Evolutionary conservation across 306 rosid genomes (phyloP).

Genomic region (Medicago truncatula): DNA sequence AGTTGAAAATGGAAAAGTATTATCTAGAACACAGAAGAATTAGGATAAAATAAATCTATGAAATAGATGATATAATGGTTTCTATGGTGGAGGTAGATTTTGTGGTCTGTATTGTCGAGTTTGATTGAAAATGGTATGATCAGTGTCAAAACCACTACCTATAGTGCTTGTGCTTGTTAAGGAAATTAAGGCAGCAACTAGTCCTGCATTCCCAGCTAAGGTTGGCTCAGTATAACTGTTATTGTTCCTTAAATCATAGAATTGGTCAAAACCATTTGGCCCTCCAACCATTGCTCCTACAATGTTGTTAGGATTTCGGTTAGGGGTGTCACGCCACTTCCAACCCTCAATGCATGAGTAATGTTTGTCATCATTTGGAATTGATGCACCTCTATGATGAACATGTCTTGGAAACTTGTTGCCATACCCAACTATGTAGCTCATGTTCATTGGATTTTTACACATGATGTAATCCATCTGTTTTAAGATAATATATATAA

Average conservation of each 20-base stretch:
- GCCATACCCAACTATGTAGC: constrained; percentile 71
- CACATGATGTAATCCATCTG: constrained; percentile 74
- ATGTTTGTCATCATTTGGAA: constrained; percentile 50
- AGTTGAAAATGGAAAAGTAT: neutral
- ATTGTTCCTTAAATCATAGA: constrained; percentile 50
- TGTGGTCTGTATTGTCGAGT: constrained; percentile 64
- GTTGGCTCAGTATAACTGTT: constrained; percentile 61
- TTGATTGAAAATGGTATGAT: constrained; percentile 61
- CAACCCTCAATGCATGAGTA: constrained; percentile 62
- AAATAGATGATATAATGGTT: constrained; percentile 43
- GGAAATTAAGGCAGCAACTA: constrained; percentile 72
- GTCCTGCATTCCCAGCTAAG: constrained; percentile 69
- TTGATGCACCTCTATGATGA: constrained; percentile 71
- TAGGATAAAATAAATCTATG: neutral
- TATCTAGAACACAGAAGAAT: neutral
- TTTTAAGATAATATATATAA: neutral
- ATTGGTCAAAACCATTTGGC: constrained; percentile 57
- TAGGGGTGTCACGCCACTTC: constrained; percentile 56
- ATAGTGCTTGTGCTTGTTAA: constrained; percentile 44
- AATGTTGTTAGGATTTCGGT: constrained; percentile 57
- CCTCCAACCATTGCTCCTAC: constrained; percentile 82
- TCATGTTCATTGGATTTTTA: constrained; percentile 71
- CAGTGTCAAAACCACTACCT: constrained; percentile 50
- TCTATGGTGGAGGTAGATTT: constrained; percentile 62
- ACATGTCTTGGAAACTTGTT: constrained; percentile 56